A percentile compares a stretch with the other conserved stretches of the same genome.
Evolutionary conservation across 1,139 yeast species (phyloP).

Genomic region (Suhomyces coccinellae): DNA sequence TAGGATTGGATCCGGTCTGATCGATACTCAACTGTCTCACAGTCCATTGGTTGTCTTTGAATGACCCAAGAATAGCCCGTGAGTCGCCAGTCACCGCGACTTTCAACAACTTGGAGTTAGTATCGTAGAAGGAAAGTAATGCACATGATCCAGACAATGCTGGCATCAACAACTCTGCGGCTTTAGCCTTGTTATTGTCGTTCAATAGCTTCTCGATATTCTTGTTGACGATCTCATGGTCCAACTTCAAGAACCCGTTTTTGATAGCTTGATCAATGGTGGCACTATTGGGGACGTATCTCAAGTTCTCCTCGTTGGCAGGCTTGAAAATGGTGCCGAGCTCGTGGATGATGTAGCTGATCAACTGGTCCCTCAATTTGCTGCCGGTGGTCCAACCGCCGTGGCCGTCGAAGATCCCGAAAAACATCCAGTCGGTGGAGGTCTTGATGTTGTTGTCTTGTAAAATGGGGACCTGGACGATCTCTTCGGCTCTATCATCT

Average conservation of each 20-base stretch:
- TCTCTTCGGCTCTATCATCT: constrained; percentile 86
- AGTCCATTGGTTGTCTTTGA: constrained; percentile 75
- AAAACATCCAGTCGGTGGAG: constrained; percentile 87
- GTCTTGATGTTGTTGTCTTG: constrained; percentile 54
- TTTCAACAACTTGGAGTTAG: constrained; percentile 65
- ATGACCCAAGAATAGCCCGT: constrained; percentile 82
- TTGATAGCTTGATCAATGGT: constrained; percentile 78
- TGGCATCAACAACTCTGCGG: constrained; percentile 79
- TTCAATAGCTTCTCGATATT: constrained; percentile 69
- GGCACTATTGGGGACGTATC: constrained; percentile 63
- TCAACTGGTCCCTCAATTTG: constrained; percentile 75
- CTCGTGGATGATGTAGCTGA: constrained; percentile 75
- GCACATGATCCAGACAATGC: constrained; percentile 97
- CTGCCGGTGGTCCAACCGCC: constrained; percentile 95
- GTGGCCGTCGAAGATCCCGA: constrained; percentile 96
- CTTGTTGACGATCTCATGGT: constrained; percentile 80
- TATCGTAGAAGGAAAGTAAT: constrained; percentile 80
- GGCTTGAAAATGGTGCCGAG: constrained; percentile 67
- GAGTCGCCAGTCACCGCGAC: constrained; percentile 98
- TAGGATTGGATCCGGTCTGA: constrained; percentile 90
- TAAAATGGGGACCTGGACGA: constrained; percentile 75
- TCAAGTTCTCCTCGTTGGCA: constrained; percentile 46
- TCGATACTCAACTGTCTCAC: constrained; percentile 85
- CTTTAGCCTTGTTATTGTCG: constrained; percentile 59
- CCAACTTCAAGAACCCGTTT: constrained; percentile 78